Base-by-base conservation (phyloP, 345 rosid genomes). In the Hibiscus tridactylites region DNA sequence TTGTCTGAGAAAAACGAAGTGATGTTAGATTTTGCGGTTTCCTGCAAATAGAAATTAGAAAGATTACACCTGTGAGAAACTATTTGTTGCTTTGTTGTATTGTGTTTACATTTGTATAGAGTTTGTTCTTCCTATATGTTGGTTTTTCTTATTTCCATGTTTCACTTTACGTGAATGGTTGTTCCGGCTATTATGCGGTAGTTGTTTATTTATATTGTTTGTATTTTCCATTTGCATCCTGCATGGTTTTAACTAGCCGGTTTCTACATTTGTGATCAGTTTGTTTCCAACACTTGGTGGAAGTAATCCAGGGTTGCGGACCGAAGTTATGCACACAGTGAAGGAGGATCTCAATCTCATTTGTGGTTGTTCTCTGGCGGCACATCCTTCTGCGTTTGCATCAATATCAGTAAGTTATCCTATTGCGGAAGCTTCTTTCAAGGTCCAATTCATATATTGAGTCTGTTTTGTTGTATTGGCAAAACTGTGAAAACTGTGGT, bases 361-460 rank as follows among this genome's bases (percentile, higher is more conserved):
- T 15, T 94, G 87, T 17, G 98, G 98, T 63, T 91, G 88, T 61
- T 77, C 91, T 31, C 57, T 77, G 9, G 83, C 75, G 54, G 61
- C 87, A 9, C 88, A 88, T 71, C 96, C 97, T 81, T 91, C 97
- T 0, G 81, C 88, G 11, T 90, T 83, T 86, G 95, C 88, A 28
- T 90, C 97, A 7, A 26, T 90, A 53, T 85, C 97, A 2, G 98
- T 94, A 81, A 84, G 97, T 66, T 21, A 21, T 21, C 24, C 24
- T 21, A 21, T 21, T 21, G 24, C 24, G 24, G 24, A 21, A 21
- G 24, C 24, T 21, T 21, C 24, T 21, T 21, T 21, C 24, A 31
- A 37, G 17, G 21, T 10, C 54, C 54, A 62, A 9, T 65, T 35
- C 52, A 9, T 56, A 7, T 53, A 9, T 31, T 9, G 1, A 53